Evolutionary conservation across 2,329 filamentous ascomycete species (phyloP), one percentile per base, ranked within the genome.

Genomic region (Arachnomyces sp.): DNA sequence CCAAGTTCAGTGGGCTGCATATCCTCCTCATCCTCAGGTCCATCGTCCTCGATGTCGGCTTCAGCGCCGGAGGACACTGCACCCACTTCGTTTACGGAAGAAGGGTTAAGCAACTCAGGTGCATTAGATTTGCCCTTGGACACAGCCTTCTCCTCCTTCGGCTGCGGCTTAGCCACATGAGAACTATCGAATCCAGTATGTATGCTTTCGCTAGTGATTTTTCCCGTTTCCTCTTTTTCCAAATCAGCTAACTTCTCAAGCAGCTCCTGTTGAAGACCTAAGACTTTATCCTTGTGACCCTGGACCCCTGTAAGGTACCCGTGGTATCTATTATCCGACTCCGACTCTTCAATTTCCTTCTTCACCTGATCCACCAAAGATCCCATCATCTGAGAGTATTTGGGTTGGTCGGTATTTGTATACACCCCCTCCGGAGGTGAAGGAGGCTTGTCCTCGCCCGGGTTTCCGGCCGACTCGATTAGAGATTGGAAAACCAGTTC

Each of bases 341-440:
- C 84, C 14, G 61, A 57, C 57, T 88, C 84, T 41, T 89, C 85
- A 28, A 95, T 72, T 37, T 84, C 78, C 50, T 86, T 80, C 64
- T 95, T 95, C 31, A 96, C 88, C 63, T 94, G 85, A 55, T 98
- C 92, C 14, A 96, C 76, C 53, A 98, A 66, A n/a, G 82, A 80
- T n/a, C 86, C 86, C 84, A 98, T 89, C 92, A 98, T 98, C 71
- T 93, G 87, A 30, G 87, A 92, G 59, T 95, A 98, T 11, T 82
- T 84, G 1, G 86, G 86, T 52, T 86, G 78, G 55, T 81, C 80
- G 60, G 84, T 77, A 40, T 86, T 74, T 31, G 75, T 73, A 57
- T 93, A 83, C 18, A 95, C 83, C 34, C 86, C 88, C 49, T 81
- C 82, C 16, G 84, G 73, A 36, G 77, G 73, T 7, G 84, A 81